phyloP scores from a whole-genome alignment of 768 basidiomycete species.

The Boletellus sp. region DNA sequence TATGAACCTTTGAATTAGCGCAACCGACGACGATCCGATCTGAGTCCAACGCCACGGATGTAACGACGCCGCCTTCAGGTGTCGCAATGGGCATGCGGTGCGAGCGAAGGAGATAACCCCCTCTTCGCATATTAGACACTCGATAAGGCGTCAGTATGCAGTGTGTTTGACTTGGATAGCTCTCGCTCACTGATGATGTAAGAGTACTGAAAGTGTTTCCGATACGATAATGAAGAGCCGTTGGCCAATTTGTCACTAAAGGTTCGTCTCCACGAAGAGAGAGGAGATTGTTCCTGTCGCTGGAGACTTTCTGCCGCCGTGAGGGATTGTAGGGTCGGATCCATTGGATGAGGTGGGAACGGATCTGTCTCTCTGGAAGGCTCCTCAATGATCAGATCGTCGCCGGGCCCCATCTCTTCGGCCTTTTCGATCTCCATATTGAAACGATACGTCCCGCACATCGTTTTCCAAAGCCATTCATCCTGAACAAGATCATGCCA shows the following conservation, averaged over 20 bases:
- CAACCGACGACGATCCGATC: slow-evolving; percentile 88
- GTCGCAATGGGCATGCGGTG: slow-evolving; percentile 49
- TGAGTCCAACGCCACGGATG: slow-evolving; percentile 78
- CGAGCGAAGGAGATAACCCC: slow-evolving; percentile 64
- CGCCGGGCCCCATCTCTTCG: slow-evolving; percentile 25
- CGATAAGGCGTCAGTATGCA: slow-evolving; percentile 5
- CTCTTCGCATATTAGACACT: slow-evolving; percentile 81
- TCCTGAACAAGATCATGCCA: slow-evolving; percentile 73
- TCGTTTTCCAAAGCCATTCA: slow-evolving; percentile 74
- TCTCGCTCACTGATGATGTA: slow-evolving; percentile 61
- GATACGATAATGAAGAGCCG: slow-evolving; percentile 43
- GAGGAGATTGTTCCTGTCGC: slow-evolving; percentile 23
- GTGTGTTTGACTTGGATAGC: background rate
- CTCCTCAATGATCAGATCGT: slow-evolving; percentile 32
- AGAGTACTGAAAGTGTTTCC: slow-evolving; percentile 65
- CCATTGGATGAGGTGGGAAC: slow-evolving; percentile 36
- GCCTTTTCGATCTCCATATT: slow-evolving; percentile 13
- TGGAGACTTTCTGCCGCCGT: slow-evolving; percentile 29
- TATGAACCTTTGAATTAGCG: slow-evolving; percentile 77
- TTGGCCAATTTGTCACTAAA: slow-evolving; percentile 4
- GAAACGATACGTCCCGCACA: slow-evolving; percentile 63
- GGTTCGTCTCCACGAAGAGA: slow-evolving; percentile 24
- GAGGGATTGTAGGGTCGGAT: slow-evolving; percentile 40
- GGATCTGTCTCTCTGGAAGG: slow-evolving; percentile 33
- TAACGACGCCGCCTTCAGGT: slow-evolving; percentile 66